Percentiles rank a stretch among this genome's conserved stretches.
Conservation (phyloP, 805 yeast genomes). For the Ogataea pignaliae region DNA sequence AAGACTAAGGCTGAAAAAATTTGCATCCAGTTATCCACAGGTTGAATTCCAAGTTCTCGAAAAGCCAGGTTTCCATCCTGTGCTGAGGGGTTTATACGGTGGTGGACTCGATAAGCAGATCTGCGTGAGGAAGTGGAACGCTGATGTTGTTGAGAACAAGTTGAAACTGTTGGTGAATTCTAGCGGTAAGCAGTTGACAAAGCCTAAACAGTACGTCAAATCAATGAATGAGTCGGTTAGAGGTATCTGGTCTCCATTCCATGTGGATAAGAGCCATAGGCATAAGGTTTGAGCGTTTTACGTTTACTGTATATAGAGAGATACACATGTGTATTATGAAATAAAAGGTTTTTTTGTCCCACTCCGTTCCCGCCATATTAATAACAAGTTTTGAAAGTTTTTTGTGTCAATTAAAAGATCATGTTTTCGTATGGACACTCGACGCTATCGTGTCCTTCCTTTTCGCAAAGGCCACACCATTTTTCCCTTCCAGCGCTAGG, state of each 20-base stretch:
- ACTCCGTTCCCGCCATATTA: too few relatives aligned
- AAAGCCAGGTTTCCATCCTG: constrained; percentile 76
- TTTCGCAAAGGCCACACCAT: constrained; percentile 94
- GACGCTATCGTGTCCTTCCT: constrained; percentile 80
- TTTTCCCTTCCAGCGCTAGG: constrained; percentile 68
- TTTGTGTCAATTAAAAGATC: constrained; percentile 19
- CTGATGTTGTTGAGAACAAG: constrained; percentile 59
- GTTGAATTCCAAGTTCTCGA: constrained; percentile 68
- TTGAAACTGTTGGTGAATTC: constrained; percentile 60
- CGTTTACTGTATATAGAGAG: constrained; percentile 8
- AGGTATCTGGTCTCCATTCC: constrained; percentile 98
- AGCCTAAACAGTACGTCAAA: constrained; percentile 73
- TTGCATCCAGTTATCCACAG: constrained; percentile 60
- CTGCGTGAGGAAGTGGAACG: constrained; percentile 70
- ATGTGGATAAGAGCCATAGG: constrained; percentile 51
- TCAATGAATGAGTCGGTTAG: constrained; percentile 80
- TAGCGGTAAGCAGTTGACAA: constrained; percentile 57
- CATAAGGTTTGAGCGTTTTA: constrained; percentile 35
- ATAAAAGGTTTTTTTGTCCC: too few relatives aligned
- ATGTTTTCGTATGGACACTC: constrained; percentile 80
- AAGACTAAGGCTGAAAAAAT: constrained; percentile 41
- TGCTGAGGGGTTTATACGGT: constrained; percentile 54
- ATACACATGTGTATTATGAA: neutral
- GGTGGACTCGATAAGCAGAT: constrained; percentile 37
- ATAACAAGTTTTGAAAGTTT: too few relatives aligned